phyloP scores from a whole-genome alignment of 768 basidiomycete species.

The Pisolithus microcarpus region DNA sequence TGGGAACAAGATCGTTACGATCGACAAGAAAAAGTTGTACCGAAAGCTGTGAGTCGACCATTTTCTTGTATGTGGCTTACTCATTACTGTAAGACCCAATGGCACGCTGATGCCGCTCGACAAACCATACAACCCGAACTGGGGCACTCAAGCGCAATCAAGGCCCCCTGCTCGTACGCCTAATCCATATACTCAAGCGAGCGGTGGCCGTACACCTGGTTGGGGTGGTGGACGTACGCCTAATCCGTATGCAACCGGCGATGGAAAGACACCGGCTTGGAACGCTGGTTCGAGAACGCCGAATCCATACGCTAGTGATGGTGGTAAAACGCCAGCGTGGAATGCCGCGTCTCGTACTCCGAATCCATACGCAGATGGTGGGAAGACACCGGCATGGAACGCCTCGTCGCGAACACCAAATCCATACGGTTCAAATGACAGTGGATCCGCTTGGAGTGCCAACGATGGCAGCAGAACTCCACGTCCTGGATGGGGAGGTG shows the following conservation, averaged over 20 bases:
- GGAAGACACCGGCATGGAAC: slow-evolving; percentile 45
- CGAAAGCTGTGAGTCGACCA: slow-evolving; percentile 56
- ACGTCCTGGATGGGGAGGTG: slow-evolving; percentile 35
- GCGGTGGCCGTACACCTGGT: slow-evolving; percentile 31
- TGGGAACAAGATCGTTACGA: slow-evolving; percentile 81
- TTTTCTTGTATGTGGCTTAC: slow-evolving; percentile 3
- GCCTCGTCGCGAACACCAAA: slow-evolving; percentile 49
- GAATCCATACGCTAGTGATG: slow-evolving; percentile 53
- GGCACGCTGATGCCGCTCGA: slow-evolving; percentile 51
- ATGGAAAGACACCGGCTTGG: slow-evolving; percentile 57
- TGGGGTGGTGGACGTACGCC: slow-evolving; percentile 50
- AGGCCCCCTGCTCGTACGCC: slow-evolving; percentile 38
- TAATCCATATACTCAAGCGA: slow-evolving; percentile 38
- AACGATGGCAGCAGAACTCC: slow-evolving; percentile 45
- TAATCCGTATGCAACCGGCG: slow-evolving; percentile 56
- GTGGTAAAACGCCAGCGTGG: slow-evolving; percentile 67
- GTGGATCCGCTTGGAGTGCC: slow-evolving; percentile 46
- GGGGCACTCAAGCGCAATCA: slow-evolving; percentile 14
- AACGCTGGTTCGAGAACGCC: slow-evolving; percentile 60
- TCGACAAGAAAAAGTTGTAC: slow-evolving; percentile 74
- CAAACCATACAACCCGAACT: slow-evolving; percentile 21
- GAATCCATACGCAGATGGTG: slow-evolving; percentile 52
- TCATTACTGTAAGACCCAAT: slow-evolving; percentile 37
- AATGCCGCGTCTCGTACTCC: slow-evolving; percentile 57
- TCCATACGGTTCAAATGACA: slow-evolving; percentile 33